These are phyloP conservation scores for Piromyces sp. DNA, from an alignment of 192 early-diverging fungal genomes.

Conservation along the genomic window DNA sequence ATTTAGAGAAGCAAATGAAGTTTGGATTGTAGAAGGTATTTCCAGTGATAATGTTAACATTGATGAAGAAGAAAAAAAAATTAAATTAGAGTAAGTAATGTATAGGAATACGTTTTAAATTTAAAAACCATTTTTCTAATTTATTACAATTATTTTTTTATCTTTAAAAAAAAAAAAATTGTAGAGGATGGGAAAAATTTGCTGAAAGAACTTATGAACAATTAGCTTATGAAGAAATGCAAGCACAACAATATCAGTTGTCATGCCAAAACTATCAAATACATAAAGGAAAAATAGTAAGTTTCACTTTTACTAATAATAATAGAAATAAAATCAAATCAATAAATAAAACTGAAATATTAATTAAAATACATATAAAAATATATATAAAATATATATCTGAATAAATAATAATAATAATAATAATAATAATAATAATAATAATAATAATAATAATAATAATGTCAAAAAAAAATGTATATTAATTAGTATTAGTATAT, in stretches of 20 bases:
- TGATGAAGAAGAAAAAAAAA: slow-evolving; percentile 6
- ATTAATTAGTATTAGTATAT: too few relatives aligned
- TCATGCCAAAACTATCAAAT: background rate
- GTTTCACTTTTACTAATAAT: too few relatives aligned
- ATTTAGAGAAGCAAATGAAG: slow-evolving; percentile 35
- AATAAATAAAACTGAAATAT: too few relatives aligned
- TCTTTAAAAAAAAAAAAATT: background rate
- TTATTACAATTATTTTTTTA: background rate
- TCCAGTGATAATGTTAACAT: background rate
- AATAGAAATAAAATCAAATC: too few relatives aligned
- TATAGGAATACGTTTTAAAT: too few relatives aligned
- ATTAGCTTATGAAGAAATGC: slow-evolving; percentile 25
- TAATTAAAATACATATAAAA: too few relatives aligned
- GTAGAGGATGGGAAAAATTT: slow-evolving; percentile 46
- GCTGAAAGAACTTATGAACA: slow-evolving; percentile 32
- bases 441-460: too few relatives aligned
- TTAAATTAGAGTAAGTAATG: slow-evolving; percentile 21
- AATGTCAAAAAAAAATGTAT: too few relatives aligned
- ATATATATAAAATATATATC: too few relatives aligned
- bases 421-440: too few relatives aligned
- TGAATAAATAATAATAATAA: too few relatives aligned
- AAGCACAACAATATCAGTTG: background rate
- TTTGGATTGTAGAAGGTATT: slow-evolving; percentile 8
- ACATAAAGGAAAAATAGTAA: background rate
- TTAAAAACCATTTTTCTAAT: too few relatives aligned